These are phyloP conservation scores for Suillus subaureus DNA, from an alignment of 768 basidiomycete species.

Conservation along the genomic window DNA sequence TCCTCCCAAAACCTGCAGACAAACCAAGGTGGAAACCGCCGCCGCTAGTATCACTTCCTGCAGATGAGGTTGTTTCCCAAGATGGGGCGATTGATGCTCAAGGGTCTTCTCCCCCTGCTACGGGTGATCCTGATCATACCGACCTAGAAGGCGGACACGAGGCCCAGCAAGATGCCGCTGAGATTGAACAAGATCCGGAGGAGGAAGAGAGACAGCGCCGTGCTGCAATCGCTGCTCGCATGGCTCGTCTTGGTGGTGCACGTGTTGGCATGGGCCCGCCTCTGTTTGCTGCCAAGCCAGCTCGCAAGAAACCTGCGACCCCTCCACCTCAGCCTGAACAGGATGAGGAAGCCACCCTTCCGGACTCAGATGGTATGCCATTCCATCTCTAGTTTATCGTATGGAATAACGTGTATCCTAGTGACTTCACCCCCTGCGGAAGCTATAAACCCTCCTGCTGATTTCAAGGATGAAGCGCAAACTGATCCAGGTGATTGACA, in stretches of 20 bases:
- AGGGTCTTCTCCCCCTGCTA: slow-evolving; percentile 38
- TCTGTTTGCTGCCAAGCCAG: slow-evolving; percentile 61
- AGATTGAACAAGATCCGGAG: slow-evolving; percentile 50
- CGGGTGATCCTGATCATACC: slow-evolving; percentile 31
- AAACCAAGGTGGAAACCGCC: slow-evolving; percentile 91
- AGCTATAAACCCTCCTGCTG: slow-evolving; percentile 1
- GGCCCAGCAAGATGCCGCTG: slow-evolving; percentile 11
- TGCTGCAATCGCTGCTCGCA: slow-evolving; percentile 86
- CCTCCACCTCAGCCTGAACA: slow-evolving; percentile 21
- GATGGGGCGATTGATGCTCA: slow-evolving; percentile 27
- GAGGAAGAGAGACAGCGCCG: slow-evolving; percentile 75
- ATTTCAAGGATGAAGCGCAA: slow-evolving; percentile 9
- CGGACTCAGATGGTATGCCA: slow-evolving; percentile 22
- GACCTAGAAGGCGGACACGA: slow-evolving; percentile 22
- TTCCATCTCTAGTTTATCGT: background rate
- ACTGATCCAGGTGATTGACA: slow-evolving; percentile 25
- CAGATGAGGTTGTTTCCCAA: slow-evolving; percentile 34
- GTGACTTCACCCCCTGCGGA: slow-evolving; percentile 20
- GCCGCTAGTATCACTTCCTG: slow-evolving; percentile 48
- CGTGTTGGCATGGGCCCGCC: slow-evolving; percentile 80
- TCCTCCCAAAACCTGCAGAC: slow-evolving; percentile 61
- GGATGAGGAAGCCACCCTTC: slow-evolving; percentile 17
- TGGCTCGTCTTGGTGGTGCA: slow-evolving; percentile 91
- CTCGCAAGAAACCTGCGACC: slow-evolving; percentile 32
- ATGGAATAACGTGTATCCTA: slow-evolving; percentile 8